Conservation (phyloP, 108 stramenopile genomes). For the Bacterosira constricta region DNA sequence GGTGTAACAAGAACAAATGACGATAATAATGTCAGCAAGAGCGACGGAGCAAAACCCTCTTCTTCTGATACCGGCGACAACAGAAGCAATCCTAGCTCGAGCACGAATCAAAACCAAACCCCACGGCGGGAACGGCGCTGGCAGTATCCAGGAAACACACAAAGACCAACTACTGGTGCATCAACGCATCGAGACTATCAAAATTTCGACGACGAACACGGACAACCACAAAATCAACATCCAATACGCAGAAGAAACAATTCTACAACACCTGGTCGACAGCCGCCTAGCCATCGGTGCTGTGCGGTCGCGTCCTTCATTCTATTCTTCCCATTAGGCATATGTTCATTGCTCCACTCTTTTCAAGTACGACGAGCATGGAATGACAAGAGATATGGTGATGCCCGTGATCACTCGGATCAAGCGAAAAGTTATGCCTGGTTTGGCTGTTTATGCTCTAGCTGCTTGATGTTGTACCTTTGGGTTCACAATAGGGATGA, state of each 20-base stretch:
- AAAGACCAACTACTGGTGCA: neutral
- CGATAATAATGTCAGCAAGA: no score
- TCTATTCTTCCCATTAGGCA: slow-evolving; percentile 7
- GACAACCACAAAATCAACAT: neutral
- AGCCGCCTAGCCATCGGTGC: neutral
- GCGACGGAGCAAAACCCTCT: no score
- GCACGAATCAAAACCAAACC: no score
- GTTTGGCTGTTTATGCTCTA: slow-evolving; percentile 1
- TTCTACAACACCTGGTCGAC: neutral
- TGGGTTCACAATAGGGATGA: no score
- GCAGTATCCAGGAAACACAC: neutral
- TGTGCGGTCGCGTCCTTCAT: slow-evolving; percentile 4
- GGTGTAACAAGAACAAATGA: no score
- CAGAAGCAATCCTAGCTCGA: no score
- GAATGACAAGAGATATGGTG: slow-evolving; percentile 7
- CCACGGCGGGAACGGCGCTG: neutral
- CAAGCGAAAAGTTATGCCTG: slow-evolving; percentile 8
- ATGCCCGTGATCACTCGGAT: slow-evolving; percentile 15
- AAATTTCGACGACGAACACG: neutral
- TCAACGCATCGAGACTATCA: slow-evolving; percentile 10
- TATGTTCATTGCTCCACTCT: slow-evolving; percentile 4
- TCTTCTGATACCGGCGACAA: no score
- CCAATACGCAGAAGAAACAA: neutral
- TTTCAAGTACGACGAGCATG: slow-evolving; percentile 9
- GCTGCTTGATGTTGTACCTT: slow-evolving; percentile 5